Base-by-base conservation (phyloP, 306 rosid species). In the Hippophae gyantsensis region DNA sequence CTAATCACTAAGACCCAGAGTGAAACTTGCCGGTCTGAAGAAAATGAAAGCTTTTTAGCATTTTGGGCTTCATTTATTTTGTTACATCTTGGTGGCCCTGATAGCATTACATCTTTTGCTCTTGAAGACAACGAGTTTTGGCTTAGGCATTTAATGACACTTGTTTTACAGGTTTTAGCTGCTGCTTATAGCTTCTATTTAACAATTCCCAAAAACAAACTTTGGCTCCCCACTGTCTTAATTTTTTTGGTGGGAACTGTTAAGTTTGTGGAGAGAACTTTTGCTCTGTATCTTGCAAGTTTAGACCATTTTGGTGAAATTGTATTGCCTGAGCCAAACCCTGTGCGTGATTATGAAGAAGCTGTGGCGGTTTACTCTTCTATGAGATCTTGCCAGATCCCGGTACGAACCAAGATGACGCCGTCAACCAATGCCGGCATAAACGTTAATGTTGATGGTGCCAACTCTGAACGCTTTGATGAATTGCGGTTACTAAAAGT, bases 31-130 rank as follows among this genome's bases (percentile, higher is more conserved):
- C 51, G 6, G 5, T 9, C 52, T 48, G 14, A 6, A 10, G 52
- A 14, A 14, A 48, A 52, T 50, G 48, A 48, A 6, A n/a, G 10
- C 0, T 40, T 77, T 3, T 44, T 52, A 63, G 72, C 73, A 0
- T 65, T 47, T 9, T 78, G 83, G 79, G 74, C 69, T 4, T 68
- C 83, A n/a, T 70, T 78, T 65, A 72, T 78, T 32, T 64, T 74
- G 10, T 26, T 78, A 49, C 79, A 70, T 57, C 79, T 78, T 11
- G 77, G 83, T 9, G 72, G 77, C 9, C 83, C 77, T 3, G 79
- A 78, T 56, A 78, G 48, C 27, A 63, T 78, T 48, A 70, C 72
- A 8, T 73, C 72, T 0, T 78, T 62, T 26, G 65, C 79, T 5
- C 43, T 66, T 1, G 76, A 74, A 13, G 83, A 78, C 44, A 78